Conservation (phyloP, 768 basidiomycete species). For the Leccinum ochraceum region DNA sequence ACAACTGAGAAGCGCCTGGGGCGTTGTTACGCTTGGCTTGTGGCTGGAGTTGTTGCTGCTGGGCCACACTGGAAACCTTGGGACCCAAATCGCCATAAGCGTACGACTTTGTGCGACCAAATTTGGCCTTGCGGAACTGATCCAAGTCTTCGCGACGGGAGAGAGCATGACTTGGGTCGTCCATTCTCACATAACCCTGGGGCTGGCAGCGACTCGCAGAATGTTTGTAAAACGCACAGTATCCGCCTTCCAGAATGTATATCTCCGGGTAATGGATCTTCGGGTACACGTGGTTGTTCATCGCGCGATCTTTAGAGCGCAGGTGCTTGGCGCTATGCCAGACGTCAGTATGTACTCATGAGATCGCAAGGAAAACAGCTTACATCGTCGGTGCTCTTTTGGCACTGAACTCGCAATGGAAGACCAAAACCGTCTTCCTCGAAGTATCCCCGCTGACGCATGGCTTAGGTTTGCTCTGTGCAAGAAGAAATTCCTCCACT, state of each 20-base stretch:
- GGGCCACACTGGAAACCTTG: constrained; percentile 38
- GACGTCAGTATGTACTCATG: constrained; percentile 7
- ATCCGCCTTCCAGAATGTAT: constrained; percentile 96
- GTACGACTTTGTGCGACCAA: constrained; percentile 89
- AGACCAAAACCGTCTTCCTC: constrained; percentile 84
- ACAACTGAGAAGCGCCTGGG: constrained; percentile 57
- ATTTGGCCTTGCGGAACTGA: constrained; percentile 87
- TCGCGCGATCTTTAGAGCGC: constrained; percentile 83
- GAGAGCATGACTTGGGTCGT: constrained; percentile 80
- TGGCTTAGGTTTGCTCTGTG: constrained; percentile 58
- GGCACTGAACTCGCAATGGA: constrained; percentile 97
- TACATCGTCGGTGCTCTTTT: constrained; percentile 97
- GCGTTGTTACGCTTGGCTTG: constrained; percentile 67
- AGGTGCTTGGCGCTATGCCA: constrained; percentile 83
- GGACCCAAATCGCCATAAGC: constrained; percentile 79
- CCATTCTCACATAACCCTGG: constrained; percentile 87
- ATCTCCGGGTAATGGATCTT: constrained; percentile 95
- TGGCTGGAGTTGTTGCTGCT: constrained; percentile 41
- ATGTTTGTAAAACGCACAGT: constrained; percentile 80
- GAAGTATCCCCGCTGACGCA: constrained; percentile 72
- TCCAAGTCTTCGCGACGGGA: constrained; percentile 86
- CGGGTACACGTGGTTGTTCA: constrained; percentile 90
- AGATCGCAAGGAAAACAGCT: constrained; percentile 31
- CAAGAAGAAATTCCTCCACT: constrained; percentile 81
- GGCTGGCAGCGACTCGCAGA: constrained; percentile 76